Evolutionary conservation across 2,329 filamentous ascomycete species (phyloP), one percentile per base, ranked within the genome.

Genomic region (Aspergillus candidus): DNA sequence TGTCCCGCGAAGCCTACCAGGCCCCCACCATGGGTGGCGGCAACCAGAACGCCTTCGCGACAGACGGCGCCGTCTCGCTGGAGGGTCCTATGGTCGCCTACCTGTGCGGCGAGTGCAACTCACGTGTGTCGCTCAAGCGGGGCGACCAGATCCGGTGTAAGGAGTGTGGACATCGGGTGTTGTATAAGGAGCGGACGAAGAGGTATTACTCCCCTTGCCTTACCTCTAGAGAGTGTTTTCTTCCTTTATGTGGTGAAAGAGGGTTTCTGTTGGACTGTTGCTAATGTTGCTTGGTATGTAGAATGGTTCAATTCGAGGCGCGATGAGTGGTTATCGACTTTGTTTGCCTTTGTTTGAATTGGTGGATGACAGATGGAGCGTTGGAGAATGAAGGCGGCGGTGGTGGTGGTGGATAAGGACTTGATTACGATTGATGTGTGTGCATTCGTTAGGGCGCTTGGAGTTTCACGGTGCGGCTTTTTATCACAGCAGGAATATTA

Each of bases 241-340:
- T n/a, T n/a, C n/a, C n/a, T n/a, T n/a, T n/a, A n/a, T n/a, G n/a
- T n/a, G n/a, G n/a, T n/a, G n/a, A n/a, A n/a, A n/a, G 11, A 12
- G 18, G 18, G 18, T 31, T n/a, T n/a, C n/a, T n/a, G n/a, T n/a
- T n/a, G 36, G 4, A 22, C 12, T 10, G 27, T n/a, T 35, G 17
- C 45, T 50, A 22, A 43, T n/a, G 13, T 4, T 6, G 15, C 38
- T 40, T 35, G 11, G 13, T 35, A 4, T 44, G 43, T 57, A 94
- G 91, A 63, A 96, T 97, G 90, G 90, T 97, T 40, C 93, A 98
- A 72, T 97, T 98, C 62, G 90, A 98, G 75, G 93, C 93, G 40
- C 81, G 91, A 71, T 97, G 69, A 76, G 51, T 15, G 27, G 22
- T 33, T 27, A 17, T 32, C 30, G 27, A 38, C 46, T 47, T 35